phyloP scores from a whole-genome alignment of 805 yeast species.

The Cyberlindnera misumaiensis region DNA sequence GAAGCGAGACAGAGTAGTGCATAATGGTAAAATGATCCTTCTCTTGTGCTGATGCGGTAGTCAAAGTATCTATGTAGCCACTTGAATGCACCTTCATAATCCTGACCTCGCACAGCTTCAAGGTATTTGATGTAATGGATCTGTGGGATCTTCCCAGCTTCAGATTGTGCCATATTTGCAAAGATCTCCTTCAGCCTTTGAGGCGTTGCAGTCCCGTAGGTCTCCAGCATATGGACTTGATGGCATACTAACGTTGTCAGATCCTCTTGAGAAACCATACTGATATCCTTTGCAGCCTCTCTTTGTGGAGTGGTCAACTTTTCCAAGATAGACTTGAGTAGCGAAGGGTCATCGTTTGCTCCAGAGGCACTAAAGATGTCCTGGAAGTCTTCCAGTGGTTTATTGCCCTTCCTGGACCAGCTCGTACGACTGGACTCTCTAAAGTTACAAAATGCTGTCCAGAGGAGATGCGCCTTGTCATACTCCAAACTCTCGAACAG shows the following conservation, averaged over 20 bases:
- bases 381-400: constrained; percentile 2
- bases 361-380: constrained; percentile 16
- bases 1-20: constrained; percentile 69
- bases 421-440: constrained; percentile 20
- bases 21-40: constrained; percentile 64
- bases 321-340: constrained; percentile 10
- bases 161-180: constrained; percentile 40
- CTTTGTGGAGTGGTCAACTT: constrained; percentile 4
- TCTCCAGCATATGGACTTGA: constrained; percentile 47
- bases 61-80: constrained; percentile 61
- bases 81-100: constrained; percentile 50
- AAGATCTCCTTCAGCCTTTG: constrained; percentile 35
- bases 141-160: constrained; percentile 36
- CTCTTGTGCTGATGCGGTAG: constrained; percentile 65
- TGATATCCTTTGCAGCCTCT: constrained; percentile 13
- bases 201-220: constrained; percentile 45
- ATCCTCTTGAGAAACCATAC: constrained; percentile 45
- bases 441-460: constrained; percentile 34
- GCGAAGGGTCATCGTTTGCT: constrained; percentile 18
- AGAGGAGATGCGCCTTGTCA: constrained; percentile 37
- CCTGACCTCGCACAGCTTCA: constrained; percentile 49
- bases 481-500: constrained; percentile 40
- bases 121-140: constrained; percentile 54
- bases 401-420: constrained; percentile 14
- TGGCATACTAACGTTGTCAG: constrained; percentile 41